These are phyloP conservation scores for Senecio squalidus DNA, from an alignment of 140 eudicot genomes.

Conservation along the genomic window DNA sequence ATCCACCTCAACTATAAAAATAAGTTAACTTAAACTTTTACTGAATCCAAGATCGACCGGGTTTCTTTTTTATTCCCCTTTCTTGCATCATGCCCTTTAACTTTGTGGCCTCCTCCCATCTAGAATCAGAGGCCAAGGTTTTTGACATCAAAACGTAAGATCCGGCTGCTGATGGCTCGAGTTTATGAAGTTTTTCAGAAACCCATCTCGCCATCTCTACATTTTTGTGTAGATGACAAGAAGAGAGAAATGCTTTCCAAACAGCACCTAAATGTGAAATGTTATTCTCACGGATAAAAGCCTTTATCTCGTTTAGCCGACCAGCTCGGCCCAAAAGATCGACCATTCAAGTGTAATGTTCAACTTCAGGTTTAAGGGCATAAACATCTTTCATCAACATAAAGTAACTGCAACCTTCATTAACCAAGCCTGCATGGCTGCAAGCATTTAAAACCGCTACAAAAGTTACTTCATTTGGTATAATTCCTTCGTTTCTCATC, in stretches of 20 bases:
- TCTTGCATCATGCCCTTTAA: slow-evolving; percentile 54
- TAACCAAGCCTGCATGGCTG: slow-evolving; percentile 62
- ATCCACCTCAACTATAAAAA: no score
- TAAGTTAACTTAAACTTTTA: no score
- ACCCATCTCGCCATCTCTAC: slow-evolving; percentile 59
- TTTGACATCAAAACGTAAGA: slow-evolving; percentile 56
- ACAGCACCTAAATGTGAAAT: slow-evolving; percentile 48
- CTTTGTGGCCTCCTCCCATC: slow-evolving; percentile 71
- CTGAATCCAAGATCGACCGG: slow-evolving; percentile 71
- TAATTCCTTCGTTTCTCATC: slow-evolving; percentile 53
- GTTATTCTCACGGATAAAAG: slow-evolving; percentile 47
- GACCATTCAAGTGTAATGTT: slow-evolving; percentile 76
- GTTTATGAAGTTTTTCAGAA: slow-evolving; percentile 46
- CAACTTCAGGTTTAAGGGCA: slow-evolving; percentile 42
- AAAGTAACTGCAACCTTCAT: slow-evolving; percentile 65
- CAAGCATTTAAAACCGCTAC: slow-evolving; percentile 64
- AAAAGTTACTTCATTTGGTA: slow-evolving; percentile 64
- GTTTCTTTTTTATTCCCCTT: slow-evolving; percentile 51
- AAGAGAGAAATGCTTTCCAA: slow-evolving; percentile 61
- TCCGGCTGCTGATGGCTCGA: slow-evolving; percentile 43
- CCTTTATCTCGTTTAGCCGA: slow-evolving; percentile 44
- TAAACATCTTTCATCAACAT: slow-evolving; percentile 56
- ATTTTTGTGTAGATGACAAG: slow-evolving; percentile 65
- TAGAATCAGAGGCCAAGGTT: slow-evolving; percentile 39
- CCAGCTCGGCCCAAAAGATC: slow-evolving; percentile 87